phyloP scores from a whole-genome alignment of 768 basidiomycete genomes.

The Pisolithus marmoratus region DNA sequence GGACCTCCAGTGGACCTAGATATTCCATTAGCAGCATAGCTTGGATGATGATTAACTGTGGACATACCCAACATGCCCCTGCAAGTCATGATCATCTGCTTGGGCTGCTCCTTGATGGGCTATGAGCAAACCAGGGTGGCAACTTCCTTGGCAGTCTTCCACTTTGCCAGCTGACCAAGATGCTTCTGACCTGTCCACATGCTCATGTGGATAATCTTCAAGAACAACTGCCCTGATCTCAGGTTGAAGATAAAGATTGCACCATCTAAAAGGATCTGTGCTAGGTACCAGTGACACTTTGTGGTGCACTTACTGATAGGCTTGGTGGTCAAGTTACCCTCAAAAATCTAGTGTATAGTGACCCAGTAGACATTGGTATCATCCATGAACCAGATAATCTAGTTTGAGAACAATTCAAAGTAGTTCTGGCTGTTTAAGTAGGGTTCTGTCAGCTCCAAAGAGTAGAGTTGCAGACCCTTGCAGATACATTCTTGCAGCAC shows the following conservation, averaged over 20 bases:
- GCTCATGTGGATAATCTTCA: slow-evolving; percentile 99
- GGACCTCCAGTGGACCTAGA: slow-evolving; percentile 90
- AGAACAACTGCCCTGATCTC: slow-evolving; percentile 93
- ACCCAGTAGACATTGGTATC: slow-evolving; percentile 99
- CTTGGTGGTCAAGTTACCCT: slow-evolving; percentile 99
- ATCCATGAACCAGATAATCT: slow-evolving; percentile 99
- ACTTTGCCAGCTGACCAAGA: slow-evolving; percentile 98
- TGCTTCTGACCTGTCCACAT: slow-evolving; percentile 99
- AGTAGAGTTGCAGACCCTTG: slow-evolving; percentile 97
- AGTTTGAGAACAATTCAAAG: slow-evolving; percentile 95
- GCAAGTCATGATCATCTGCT: slow-evolving; percentile 98
- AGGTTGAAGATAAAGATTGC: slow-evolving; percentile 99
- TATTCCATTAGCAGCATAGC: slow-evolving; percentile 4
- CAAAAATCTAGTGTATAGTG: slow-evolving; percentile 99
- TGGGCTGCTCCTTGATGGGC: slow-evolving; percentile 99
- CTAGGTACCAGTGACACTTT: neutral
- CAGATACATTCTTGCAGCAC: slow-evolving; percentile 98
- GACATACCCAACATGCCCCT: slow-evolving; percentile 96
- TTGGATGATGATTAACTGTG: neutral
- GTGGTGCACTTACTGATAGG: slow-evolving; percentile 69
- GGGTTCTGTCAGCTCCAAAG: slow-evolving; percentile 98
- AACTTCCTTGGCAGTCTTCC: slow-evolving; percentile 99
- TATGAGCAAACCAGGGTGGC: slow-evolving; percentile 94
- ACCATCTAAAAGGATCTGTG: slow-evolving; percentile 49
- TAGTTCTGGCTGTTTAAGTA: slow-evolving; percentile 99